These are phyloP conservation scores for Phialophora macrospora DNA, from an alignment of 2,329 filamentous ascomycete genomes.

Conservation along the genomic window DNA sequence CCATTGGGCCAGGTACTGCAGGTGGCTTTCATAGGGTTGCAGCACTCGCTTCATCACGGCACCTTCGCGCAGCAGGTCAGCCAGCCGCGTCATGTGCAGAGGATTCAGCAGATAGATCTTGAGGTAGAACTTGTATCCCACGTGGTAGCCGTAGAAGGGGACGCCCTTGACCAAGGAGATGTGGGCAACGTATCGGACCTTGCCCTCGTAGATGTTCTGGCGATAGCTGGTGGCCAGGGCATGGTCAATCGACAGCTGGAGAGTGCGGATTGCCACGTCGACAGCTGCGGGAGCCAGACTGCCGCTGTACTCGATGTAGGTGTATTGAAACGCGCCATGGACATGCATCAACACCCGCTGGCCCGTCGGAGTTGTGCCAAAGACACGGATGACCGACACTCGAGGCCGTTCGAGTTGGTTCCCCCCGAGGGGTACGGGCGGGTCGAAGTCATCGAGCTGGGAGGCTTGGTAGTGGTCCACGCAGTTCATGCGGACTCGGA, in stretches of 20 bases:
- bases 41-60: conserved; percentile 81
- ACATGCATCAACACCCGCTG: conserved; percentile 96
- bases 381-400: conserved; percentile 85
- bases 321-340: conserved; percentile 92
- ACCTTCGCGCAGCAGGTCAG: conserved; percentile 85
- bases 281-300: conserved; percentile 70
- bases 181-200: conserved; percentile 78
- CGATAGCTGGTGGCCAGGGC: conserved; percentile 85
- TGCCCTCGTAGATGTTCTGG: conserved; percentile 71
- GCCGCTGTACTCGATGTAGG: conserved; percentile 87
- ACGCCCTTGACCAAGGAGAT: conserved; percentile 91
- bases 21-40: conserved; percentile 91
- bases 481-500: conserved; percentile 91
- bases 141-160: conserved; percentile 94
- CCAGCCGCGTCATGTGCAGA: conserved; percentile 79
- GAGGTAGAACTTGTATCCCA: conserved; percentile 87
- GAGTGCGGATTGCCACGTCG: conserved; percentile 72
- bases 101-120: conserved; percentile 96
- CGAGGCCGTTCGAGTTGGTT: conserved; percentile 67
- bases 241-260: conserved; percentile 89
- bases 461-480: conserved; percentile 90
- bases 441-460: conserved; percentile 76
- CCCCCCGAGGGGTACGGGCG: conserved; percentile 67
- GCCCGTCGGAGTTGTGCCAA: conserved; percentile 90
- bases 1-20: conserved; percentile 92